Evolutionary conservation across 176 grass and related monocot species (phyloP).

Genomic region (Poa annua): DNA sequence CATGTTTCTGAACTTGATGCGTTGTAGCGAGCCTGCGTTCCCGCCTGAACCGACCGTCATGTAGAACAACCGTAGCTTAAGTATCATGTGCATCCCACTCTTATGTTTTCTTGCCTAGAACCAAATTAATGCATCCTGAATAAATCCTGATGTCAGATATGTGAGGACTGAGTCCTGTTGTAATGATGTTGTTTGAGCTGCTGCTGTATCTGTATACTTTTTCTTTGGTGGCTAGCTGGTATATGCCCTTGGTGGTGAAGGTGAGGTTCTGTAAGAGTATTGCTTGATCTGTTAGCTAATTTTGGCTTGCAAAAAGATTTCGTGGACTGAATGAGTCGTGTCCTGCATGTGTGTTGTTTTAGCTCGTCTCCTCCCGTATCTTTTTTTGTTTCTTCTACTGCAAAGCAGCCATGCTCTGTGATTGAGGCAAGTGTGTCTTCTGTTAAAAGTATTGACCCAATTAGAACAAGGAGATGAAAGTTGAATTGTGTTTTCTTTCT

Average conservation of each 20-base stretch:
- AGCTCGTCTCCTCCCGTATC: background rate
- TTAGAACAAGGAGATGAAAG: background rate
- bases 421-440: background rate
- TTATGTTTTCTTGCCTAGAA: conserved; percentile 33
- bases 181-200: conserved; percentile 23
- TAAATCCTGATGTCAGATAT: conserved; percentile 40
- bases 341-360: background rate
- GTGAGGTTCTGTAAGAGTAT: background rate
- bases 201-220: background rate
- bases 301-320: background rate
- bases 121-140: conserved; percentile 35
- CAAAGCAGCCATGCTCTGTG: background rate
- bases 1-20: conserved; percentile 39
- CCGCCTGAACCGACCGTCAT: background rate
- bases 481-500: background rate
- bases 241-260: background rate
- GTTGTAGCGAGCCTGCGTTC: conserved; percentile 22
- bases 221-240: background rate
- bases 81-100: conserved; percentile 41
- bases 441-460: background rate
- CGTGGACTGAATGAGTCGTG: background rate
- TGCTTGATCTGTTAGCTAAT: background rate
- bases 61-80: conserved; percentile 48
- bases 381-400: background rate
- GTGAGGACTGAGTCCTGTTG: background rate